Conservation (phyloP, 2,329 filamentous ascomycete genomes). For the Aureobasidium sp. region DNA sequence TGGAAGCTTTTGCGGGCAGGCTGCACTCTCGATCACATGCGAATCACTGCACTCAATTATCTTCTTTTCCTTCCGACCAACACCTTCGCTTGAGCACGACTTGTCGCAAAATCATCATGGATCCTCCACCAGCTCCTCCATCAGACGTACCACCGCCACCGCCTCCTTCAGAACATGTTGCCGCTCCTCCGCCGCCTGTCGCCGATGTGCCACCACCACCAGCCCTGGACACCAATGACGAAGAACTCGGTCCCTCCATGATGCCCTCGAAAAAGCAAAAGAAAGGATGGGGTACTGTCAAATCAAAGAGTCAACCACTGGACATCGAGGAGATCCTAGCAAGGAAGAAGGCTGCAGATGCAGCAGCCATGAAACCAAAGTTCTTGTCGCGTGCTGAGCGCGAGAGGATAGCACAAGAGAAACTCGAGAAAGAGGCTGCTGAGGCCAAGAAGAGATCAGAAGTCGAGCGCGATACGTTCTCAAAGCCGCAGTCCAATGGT, state of each 20-base stretch:
- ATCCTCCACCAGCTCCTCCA: slow-evolving; percentile 20
- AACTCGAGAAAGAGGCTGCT: slow-evolving; percentile 64
- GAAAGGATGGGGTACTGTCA: slow-evolving; percentile 33
- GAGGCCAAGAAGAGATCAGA: slow-evolving; percentile 50
- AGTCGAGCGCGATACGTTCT: slow-evolving; percentile 25
- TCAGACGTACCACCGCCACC: slow-evolving; percentile 20
- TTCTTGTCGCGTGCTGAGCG: slow-evolving; percentile 79
- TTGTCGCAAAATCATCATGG: not conserved
- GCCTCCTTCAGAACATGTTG: slow-evolving; percentile 20
- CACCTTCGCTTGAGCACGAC: not conserved
- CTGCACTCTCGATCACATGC: not conserved
- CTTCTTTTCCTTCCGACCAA: not conserved
- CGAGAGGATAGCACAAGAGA: slow-evolving; percentile 72
- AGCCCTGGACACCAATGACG: slow-evolving; percentile 3
- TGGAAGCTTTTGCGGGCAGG: not conserved
- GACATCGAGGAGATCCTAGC: slow-evolving; percentile 80
- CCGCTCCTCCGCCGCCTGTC: slow-evolving; percentile 20
- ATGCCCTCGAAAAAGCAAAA: slow-evolving; percentile 38
- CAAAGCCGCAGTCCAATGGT: slow-evolving; percentile 17
- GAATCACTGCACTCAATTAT: not conserved
- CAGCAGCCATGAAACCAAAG: slow-evolving; percentile 77
- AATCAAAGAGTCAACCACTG: slow-evolving; percentile 47
- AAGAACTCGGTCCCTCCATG: slow-evolving; percentile 14
- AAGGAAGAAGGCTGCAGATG: slow-evolving; percentile 80
- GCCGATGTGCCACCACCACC: slow-evolving; percentile 16